These are phyloP conservation scores for Imleria badia DNA, from an alignment of 768 basidiomycete species.

Conservation along the genomic window DNA sequence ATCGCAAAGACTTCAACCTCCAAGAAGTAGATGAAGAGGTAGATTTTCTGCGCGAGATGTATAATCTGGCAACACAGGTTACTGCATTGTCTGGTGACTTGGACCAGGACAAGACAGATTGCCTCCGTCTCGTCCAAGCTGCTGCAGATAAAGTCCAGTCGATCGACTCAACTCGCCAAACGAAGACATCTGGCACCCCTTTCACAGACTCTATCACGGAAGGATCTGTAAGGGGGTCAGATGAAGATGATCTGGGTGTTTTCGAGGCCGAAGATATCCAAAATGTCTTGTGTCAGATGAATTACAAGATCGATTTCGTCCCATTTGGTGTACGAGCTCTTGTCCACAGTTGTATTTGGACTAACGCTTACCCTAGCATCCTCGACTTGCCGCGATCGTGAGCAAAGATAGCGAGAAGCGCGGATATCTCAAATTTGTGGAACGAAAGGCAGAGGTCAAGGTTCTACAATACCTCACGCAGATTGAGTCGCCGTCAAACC, in stretches of 20 bases:
- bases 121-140: not conserved
- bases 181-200: too few species aligned
- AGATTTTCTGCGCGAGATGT: conserved; percentile 13
- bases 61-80: conserved; percentile 6
- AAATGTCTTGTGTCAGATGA: not conserved
- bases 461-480: conserved; percentile 4
- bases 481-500: conserved; percentile 6
- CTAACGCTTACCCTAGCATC: conserved; percentile 9
- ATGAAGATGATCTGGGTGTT: not conserved
- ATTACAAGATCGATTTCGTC: not conserved
- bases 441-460: conserved; percentile 3
- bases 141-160: too few species aligned
- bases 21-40: not conserved
- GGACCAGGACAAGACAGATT: not conserved
- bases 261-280: conserved; percentile 5
- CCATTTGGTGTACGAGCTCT: not conserved
- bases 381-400: conserved; percentile 4
- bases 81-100: not conserved
- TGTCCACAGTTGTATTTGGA: not conserved
- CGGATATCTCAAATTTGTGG: conserved; percentile 12
- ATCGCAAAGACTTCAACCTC: not conserved
- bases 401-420: not conserved
- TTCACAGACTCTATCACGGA: too few species aligned
- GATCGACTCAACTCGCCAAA: too few species aligned
- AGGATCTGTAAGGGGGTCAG: too few species aligned